Base-by-base conservation (phyloP, 805 yeast genomes). In the Lachancea thermotolerans region DNA sequence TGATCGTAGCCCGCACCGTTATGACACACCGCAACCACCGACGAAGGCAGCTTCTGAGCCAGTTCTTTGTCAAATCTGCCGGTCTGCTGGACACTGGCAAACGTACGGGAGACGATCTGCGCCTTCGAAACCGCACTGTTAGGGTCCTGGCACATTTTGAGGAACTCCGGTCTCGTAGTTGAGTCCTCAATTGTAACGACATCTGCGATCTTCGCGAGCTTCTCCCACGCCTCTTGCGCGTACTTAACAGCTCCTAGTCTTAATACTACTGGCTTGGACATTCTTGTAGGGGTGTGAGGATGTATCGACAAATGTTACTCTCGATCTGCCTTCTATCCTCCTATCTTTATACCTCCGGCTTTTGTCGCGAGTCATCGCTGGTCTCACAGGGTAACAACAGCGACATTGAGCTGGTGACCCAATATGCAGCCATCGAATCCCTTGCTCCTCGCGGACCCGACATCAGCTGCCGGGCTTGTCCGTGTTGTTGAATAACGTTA, bases 1-100 rank as follows among this genome's bases (percentile, higher is more conserved):
- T 82, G 88, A 58, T 83, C 91, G 62, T 83, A 82, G 4, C 85
- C 90, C 0, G 91, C 91, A 46, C 90, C 90, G 48, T 72, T 67
- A 60, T 82, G 87, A 49, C 78, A 68, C 11, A 83, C 66, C 11
- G 76, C 67, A 47, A 71, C 69, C 6, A 83, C 70, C 0, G 78
- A 60, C 1, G 63, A 45, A 3, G 91, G 91, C 44, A 83, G 67
- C 25, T 72, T 70, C 9, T 62, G 51, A 16, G 77, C 71, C 50
- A 83, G 59, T 52, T 83, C 89, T 40, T 68, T 74, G 58, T 83
- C 89, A 50, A 83, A 78, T 37, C 78, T 63, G 1, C 90, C 90
- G 2, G 87, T 81, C 41, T 69, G 65, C 7, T 52, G 50, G 10
- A 72, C 70, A 49, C 81, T 73, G 4, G 62, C 69, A 47, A 74